A percentile compares a stretch with the other conserved stretches of the same genome.
Evolutionary conservation across 305 asterid genomes (phyloP).

Genomic region (Caryopteris hybrid): DNA sequence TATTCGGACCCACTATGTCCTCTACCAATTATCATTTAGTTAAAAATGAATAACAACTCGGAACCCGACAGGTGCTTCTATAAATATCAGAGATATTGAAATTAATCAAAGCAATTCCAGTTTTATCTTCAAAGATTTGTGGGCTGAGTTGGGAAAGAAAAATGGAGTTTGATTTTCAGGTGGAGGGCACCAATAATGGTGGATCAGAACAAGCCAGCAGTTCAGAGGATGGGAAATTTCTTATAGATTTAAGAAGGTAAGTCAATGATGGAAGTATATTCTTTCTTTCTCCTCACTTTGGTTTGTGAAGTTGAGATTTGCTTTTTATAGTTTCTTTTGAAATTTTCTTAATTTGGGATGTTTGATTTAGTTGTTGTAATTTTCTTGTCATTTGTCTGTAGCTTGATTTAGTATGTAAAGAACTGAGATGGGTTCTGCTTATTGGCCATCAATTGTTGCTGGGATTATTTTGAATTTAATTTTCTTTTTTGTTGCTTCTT

Average conservation of each 20-base stretch:
- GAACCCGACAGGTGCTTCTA: not conserved
- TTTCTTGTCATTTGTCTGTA: not conserved
- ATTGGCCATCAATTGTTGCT: not conserved
- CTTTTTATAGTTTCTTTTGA: not conserved
- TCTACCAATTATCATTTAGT: not conserved
- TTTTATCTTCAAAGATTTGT: not conserved
- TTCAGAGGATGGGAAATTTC: slow-evolving; percentile 21
- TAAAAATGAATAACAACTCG: not conserved
- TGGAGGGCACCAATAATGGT: slow-evolving; percentile 10
- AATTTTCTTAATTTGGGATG: not conserved
- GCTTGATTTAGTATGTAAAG: not conserved
- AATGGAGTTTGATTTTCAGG: slow-evolving; percentile 18
- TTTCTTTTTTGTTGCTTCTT: not conserved
- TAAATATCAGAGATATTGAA: too few relatives aligned
- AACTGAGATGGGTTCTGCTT: not conserved
- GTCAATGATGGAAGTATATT: slow-evolving; percentile 13
- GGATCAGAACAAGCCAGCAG: slow-evolving; percentile 24
- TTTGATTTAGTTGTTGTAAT: not conserved
- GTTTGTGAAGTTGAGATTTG: slow-evolving; percentile 5
- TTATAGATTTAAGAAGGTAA: slow-evolving; percentile 29
- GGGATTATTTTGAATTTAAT: not conserved
- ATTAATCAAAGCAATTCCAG: not conserved
- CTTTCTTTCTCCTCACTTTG: not conserved
- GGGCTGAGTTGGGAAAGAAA: not conserved
- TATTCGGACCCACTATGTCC: not conserved